A percentile compares a stretch with the other conserved stretches of the same genome.
These are phyloP conservation scores for Petunia hybrid DNA, from an alignment of 305 asterid genomes.

Conservation along the genomic window DNA sequence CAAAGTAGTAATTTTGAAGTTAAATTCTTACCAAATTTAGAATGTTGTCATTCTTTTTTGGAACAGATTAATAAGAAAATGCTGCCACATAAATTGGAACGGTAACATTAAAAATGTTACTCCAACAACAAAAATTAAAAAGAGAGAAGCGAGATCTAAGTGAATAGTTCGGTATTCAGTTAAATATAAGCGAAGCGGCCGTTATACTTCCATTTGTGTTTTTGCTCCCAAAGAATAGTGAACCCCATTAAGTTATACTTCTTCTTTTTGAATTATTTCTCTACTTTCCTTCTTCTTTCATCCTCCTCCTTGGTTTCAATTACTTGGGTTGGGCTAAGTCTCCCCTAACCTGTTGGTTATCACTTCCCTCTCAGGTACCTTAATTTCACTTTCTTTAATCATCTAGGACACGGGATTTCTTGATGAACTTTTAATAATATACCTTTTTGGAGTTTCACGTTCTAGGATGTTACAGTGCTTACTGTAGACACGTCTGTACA, in stretches of 20 bases:
- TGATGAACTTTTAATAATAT: background rate
- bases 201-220: background rate
- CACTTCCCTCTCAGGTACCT: conserved; percentile 1
- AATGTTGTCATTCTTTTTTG: too few relatives aligned
- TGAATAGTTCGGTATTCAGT: conserved; percentile 30
- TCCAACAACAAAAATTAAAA: too few relatives aligned
- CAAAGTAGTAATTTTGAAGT: too few relatives aligned
- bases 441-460: background rate
- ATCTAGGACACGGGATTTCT: background rate
- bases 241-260: background rate
- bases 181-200: background rate
- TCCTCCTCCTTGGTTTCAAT: background rate
- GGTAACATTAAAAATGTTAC: too few relatives aligned
- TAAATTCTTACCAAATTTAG: too few relatives aligned
- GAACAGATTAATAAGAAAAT: too few relatives aligned
- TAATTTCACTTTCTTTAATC: conserved; percentile 1
- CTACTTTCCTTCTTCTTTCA: background rate
- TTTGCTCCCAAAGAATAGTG: background rate
- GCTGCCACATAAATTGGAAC: too few relatives aligned
- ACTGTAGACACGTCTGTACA: background rate
- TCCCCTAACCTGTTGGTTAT: background rate
- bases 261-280: background rate
- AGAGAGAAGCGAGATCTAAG: background rate
- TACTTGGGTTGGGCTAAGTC: background rate
- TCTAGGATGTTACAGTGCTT: background rate